phyloP scores from a whole-genome alignment of 768 basidiomycete genomes.

The Rhodosporidiobolus odoratus region DNA sequence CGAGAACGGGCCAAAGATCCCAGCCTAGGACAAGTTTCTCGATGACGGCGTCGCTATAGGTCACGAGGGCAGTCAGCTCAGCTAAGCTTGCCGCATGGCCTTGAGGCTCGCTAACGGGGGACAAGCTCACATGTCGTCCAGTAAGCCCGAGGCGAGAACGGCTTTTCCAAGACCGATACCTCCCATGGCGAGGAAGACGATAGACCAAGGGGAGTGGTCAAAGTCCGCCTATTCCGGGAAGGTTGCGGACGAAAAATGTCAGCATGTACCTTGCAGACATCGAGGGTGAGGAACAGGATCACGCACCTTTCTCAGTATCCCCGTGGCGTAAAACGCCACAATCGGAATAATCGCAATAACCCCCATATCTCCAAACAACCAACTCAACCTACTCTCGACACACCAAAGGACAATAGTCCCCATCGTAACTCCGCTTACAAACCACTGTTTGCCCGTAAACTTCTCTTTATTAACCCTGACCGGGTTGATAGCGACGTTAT shows the following conservation, averaged over 20 bases:
- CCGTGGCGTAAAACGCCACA: constrained; percentile 87
- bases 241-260: constrained; percentile 4
- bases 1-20: constrained; percentile 45
- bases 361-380: constrained; percentile 87
- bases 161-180: constrained; percentile 94
- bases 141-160: constrained; percentile 78
- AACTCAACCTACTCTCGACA: constrained; percentile 69
- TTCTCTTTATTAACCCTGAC: constrained; percentile 76
- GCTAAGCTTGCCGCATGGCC: too few relatives aligned
- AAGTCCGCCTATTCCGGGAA: constrained; percentile 85
- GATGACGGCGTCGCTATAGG: constrained; percentile 35
- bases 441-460: constrained; percentile 81
- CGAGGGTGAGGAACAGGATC: neutral
- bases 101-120: constrained; percentile 51
- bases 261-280: neutral
- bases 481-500: constrained; percentile 73
- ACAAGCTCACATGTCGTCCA: constrained; percentile 66
- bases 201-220: constrained; percentile 80
- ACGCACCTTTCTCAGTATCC: constrained; percentile 82
- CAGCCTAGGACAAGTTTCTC: constrained; percentile 39
- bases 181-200: constrained; percentile 95
- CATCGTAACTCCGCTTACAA: constrained; percentile 75
- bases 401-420: constrained; percentile 87
- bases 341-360: constrained; percentile 90
- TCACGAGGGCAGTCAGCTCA: neutral